Conservation (phyloP, 1,284 basidiomycete species). For the Pterulicium gracile region DNA sequence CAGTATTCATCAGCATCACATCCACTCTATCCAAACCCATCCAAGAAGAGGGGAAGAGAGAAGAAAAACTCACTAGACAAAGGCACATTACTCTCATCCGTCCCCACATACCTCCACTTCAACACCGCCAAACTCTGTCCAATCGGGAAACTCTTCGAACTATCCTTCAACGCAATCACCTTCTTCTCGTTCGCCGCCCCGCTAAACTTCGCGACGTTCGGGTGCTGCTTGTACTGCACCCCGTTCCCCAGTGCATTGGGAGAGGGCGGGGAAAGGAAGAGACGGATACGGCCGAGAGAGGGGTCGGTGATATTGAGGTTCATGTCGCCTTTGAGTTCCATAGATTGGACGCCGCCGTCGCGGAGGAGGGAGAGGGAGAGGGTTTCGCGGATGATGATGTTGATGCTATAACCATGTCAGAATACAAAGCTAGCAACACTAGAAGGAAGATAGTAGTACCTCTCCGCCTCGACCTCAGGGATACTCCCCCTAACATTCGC, state of each 20-base stretch:
- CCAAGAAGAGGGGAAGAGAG: background rate
- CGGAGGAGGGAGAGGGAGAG: constrained; percentile 75
- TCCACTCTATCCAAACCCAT: no score
- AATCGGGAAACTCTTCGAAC: constrained; percentile 78
- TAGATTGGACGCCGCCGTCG: constrained; percentile 83
- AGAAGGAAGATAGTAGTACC: constrained; percentile 31
- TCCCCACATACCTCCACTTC: constrained; percentile 87
- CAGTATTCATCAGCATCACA: constrained; percentile 3
- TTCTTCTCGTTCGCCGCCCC: constrained; percentile 52
- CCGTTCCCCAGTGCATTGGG: constrained; percentile 25
- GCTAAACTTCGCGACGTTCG: constrained; percentile 82
- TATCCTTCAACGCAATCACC: constrained; percentile 78
- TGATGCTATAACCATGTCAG: constrained; percentile 46
- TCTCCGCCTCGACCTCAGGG: constrained; percentile 70
- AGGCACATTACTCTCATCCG: constrained; percentile 87
- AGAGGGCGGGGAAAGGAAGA: constrained; percentile 44
- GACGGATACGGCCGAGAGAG: constrained; percentile 63
- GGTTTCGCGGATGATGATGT: constrained; percentile 79
- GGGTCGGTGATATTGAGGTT: constrained; percentile 84
- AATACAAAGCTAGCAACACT: constrained; percentile 4
- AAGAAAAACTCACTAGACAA: constrained; percentile 65
- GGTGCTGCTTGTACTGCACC: constrained; percentile 94
- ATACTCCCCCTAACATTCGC: constrained; percentile 50
- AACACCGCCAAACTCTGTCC: constrained; percentile 81
- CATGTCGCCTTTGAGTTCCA: constrained; percentile 93